These are phyloP conservation scores for Oryza coarctata DNA, from an alignment of 176 grass and related monocot species.

Conservation along the genomic window DNA sequence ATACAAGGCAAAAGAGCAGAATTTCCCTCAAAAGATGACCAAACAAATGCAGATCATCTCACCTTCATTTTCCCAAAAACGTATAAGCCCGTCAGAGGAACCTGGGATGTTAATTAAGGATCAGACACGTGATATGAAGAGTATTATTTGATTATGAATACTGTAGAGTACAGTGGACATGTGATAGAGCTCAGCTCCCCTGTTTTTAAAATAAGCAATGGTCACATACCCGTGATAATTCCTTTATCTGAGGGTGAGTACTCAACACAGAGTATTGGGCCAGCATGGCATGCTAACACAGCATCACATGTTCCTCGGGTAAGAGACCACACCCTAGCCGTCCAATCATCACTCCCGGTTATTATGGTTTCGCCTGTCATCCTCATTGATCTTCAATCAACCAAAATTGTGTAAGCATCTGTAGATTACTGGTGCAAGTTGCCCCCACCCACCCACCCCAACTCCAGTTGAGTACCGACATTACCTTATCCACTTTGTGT, in stretches of 20 bases:
- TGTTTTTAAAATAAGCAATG: conserved; percentile 17
- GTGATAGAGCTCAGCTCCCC: conserved; percentile 11
- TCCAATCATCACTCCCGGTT: conserved; percentile 99
- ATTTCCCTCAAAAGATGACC: conserved; percentile 4
- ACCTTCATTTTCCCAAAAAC: conserved; percentile 99
- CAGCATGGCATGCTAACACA: conserved; percentile 96
- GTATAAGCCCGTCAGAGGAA: conserved; percentile 90
- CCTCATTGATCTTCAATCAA: conserved; percentile 72
- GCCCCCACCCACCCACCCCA: neutral
- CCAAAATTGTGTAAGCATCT: conserved; percentile 29
- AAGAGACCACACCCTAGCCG: conserved; percentile 95
- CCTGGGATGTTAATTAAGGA: conserved; percentile 54
- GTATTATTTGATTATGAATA: neutral
- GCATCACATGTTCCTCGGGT: conserved; percentile 80
- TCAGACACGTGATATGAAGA: conserved; percentile 29
- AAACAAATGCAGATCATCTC: conserved; percentile 26
- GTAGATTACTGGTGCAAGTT: conserved; percentile 17
- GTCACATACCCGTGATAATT: conserved; percentile 85
- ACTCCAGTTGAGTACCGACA: conserved; percentile 20
- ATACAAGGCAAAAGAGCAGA: conserved; percentile 15
- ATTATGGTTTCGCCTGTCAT: conserved; percentile 90
- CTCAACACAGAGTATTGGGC: conserved; percentile 86
- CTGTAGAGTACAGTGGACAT: conserved; percentile 3
- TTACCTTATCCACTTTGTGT: conserved; percentile 98
- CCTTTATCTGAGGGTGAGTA: conserved; percentile 96